Evolutionary conservation across 257 asterid species (phyloP), one percentile per base, ranked within the genome.

Genomic region (Avicennia marina): DNA sequence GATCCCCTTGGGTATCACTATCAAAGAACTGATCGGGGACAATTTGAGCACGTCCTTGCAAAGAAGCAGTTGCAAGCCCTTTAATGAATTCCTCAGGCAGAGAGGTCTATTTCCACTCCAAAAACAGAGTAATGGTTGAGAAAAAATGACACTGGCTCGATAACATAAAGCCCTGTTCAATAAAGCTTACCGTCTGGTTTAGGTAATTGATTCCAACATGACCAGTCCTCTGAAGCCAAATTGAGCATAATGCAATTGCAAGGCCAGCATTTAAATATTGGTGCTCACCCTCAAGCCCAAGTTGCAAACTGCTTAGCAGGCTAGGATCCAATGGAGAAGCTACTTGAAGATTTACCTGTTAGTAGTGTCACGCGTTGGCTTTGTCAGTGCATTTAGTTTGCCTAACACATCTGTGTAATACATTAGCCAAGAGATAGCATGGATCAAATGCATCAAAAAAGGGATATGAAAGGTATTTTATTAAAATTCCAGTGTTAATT

Each of bases 31-130:
- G 64, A 77, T 93, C 97, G 6, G 83, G 78, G 60, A 86, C 89
- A 55, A 89, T 75, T 64, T 89, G 99, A 62, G 99, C 95, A 36
- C 97, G 97, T 17, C 99, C 99, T 84, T 84, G 97, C 71, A 93
- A 70, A 64, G 72, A 65, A 68, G 95, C 94, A 32, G 75, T 62
- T 19, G 87, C 81, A 41, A 89, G 82, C 60, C 99, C 99, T 77
- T 72, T 80, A 29, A 84, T 75, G 56, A 89, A 89, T 59, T 89
- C 89, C 65, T 93, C 94, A 1, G 99, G 97, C 78, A 89, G 84
- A 66, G 85, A 74, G 27, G 82, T 79, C 97, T 89, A 67, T 59
- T 68, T 64, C 64, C 57, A 67, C 1, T 12, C 7, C 64, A 42
- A 36, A 55, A 19, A 33, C 25, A 27, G 20, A 33, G 32, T 17